A percentile compares a stretch with the other conserved stretches of the same genome.
Conservation (phyloP, 2,329 filamentous ascomycete species). For the Cladosporium halotolerans region DNA sequence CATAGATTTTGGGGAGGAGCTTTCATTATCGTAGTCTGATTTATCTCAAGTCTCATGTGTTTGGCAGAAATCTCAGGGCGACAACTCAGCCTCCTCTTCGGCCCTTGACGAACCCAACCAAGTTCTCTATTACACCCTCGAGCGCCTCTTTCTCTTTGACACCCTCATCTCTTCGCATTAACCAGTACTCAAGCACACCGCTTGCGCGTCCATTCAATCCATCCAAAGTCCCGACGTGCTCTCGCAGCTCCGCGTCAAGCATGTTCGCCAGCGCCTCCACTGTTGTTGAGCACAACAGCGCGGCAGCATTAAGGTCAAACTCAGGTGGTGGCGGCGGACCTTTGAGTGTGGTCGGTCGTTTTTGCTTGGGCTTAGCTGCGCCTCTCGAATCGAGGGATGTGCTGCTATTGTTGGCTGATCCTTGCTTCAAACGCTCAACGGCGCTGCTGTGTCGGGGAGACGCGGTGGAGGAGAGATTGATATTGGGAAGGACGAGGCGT, state of each 20-base stretch:
- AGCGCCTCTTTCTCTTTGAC: constrained; percentile 88
- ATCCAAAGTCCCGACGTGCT: constrained; percentile 64
- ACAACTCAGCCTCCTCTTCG: constrained; percentile 43
- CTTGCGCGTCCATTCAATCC: constrained; percentile 65
- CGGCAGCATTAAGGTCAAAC: constrained; percentile 71
- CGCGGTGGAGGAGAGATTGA: constrained; percentile 36
- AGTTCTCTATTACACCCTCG: constrained; percentile 92
- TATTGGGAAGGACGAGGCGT: constrained; percentile 87
- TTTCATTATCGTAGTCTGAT: too few relatives aligned
- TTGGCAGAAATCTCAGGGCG: too few relatives aligned
- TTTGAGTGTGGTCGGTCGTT: constrained; percentile 12
- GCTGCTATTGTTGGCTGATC: constrained; percentile 24
- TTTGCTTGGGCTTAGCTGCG: constrained; percentile 15
- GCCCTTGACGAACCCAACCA: constrained; percentile 65
- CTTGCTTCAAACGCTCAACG: constrained; percentile 34
- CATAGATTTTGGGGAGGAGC: too few relatives aligned
- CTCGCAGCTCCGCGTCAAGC: constrained; percentile 67
- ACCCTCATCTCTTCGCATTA: constrained; percentile 76
- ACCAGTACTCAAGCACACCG: constrained; percentile 80
- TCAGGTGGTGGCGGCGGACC: constrained; percentile 61
- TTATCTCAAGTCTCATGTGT: too few relatives aligned
- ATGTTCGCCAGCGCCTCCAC: constrained; percentile 75
- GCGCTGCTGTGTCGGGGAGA: constrained; percentile 30
- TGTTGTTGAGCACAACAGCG: constrained; percentile 74
- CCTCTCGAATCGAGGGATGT: constrained; percentile 29